Evolutionary conservation across 2,329 filamentous ascomycete species (phyloP), one percentile per base, ranked within the genome.

Genomic region (Hypoxylon rubiginosum): DNA sequence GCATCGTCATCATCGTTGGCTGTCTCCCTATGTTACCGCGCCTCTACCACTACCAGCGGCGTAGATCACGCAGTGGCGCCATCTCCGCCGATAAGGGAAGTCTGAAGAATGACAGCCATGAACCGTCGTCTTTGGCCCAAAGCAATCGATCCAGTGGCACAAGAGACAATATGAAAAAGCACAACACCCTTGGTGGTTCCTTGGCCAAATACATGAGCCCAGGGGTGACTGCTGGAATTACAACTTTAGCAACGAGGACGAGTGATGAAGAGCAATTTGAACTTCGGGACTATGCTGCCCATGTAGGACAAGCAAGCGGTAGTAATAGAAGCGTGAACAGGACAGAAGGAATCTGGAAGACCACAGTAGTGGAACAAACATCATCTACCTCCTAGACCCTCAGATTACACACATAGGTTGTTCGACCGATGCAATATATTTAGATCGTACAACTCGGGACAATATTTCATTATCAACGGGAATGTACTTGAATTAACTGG

Each of bases 1-100:
- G 54, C n/a, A 43, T 54, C 26, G 61, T 64, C 49, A 53, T 64
- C 4, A 26, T 64, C 39, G 54, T 64, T 17, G 61, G 61, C 11
- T 64, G 61, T 34, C 39, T 58, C 11, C 61, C 61, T 11, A 53
- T n/a, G 24, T 17, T 58, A 2, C 28, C 53, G 6, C 39, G 48
- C 7, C 34, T 57, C 32, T 56, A 50, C 15, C 59, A 62, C 34
- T 46, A 58, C 39, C 10, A 58, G 2, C 58, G 53, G 3, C 39
- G 39, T 10, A 43, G 39, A 43, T 43, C 39, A 7, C 17, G 10
- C 8, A 21, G 39, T n/a, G 39, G 39, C 3, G 17, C 39, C n/a
- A 43, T 4, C 5, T 21, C 39, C n/a, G 13, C 6, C 17, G 39
- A 21, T 8, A 21, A 21, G 11, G 39, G 39, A 19, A 21, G 3